Conservation (phyloP, 768 basidiomycete genomes). For the Lentinula detonsa region DNA sequence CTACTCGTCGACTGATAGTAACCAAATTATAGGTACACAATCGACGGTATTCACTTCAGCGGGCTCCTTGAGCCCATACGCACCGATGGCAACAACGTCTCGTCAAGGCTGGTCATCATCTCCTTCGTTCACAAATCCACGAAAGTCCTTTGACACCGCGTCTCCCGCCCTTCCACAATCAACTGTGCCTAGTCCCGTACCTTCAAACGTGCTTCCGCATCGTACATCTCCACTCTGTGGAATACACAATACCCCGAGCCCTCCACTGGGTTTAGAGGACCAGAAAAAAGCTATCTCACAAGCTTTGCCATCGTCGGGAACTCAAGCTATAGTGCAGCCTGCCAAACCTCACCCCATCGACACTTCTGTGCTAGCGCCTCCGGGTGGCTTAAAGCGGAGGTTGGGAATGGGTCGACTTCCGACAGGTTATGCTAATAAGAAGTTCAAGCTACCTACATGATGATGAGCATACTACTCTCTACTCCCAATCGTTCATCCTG, state of each 20-base stretch:
- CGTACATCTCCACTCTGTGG: neutral
- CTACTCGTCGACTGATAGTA: no score
- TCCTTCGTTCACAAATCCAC: neutral
- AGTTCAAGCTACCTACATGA: constrained; percentile 54
- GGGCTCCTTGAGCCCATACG: neutral
- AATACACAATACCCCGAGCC: neutral
- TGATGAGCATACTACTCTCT: neutral
- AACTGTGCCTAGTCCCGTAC: neutral
- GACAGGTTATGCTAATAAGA: constrained; percentile 59
- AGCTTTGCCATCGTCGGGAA: neutral
- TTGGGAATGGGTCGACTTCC: constrained; percentile 55
- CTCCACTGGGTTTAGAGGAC: neutral
- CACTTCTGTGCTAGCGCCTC: neutral
- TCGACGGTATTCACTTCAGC: neutral
- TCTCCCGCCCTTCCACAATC: neutral
- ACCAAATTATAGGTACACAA: neutral
- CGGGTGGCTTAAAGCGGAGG: constrained; percentile 41
- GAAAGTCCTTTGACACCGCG: neutral
- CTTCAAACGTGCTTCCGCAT: neutral
- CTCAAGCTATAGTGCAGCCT: neutral
- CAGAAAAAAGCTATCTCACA: neutral
- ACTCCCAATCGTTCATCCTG: no score
- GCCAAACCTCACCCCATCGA: neutral
- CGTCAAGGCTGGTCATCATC: constrained; percentile 1
- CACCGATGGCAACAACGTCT: neutral